Evolutionary conservation across 2,329 filamentous ascomycete genomes (phyloP), one percentile per base, ranked within the genome.

Genomic region (Phaeosphaeria sp.): DNA sequence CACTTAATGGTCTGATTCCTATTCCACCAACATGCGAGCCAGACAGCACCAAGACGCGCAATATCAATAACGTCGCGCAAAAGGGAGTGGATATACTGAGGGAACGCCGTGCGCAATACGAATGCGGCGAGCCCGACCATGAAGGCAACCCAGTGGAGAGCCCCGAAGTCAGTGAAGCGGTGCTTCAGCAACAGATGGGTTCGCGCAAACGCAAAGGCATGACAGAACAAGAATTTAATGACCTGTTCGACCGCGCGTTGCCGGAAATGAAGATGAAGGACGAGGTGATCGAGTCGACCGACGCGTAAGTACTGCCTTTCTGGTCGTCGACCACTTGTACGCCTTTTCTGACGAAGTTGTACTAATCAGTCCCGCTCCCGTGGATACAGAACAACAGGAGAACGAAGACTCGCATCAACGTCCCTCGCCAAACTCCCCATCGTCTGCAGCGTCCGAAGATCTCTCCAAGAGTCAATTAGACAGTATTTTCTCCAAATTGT

Each of bases 381-480:
- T 86, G 77, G 83, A 89, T 81, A 87, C 87, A 94, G 91, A 92
- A 82, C 85, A 83, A 78, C 83, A 85, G 85, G 80, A 80, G 81
- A 78, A 82, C 84, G 80, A 83, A 81, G 81, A 78, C 87, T 97
- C 84, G 87, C 88, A 80, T 94, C 90, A 81, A 90, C 86, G 83
- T 96, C 92, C 84, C 90, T 96, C 89, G 90, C 93, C 85, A 87
- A 90, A 79, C 85, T 98, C 90, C 87, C 93, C 82, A 84, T 97
- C 90, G 76, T 81, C 82, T 97, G 92, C 80, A 87, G 90, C 79
- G 71, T 92, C 89, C 87, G 87, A 78, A 85, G 91, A 82, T 91
- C 89, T 79, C 79, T 93, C 87, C 84, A 89, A 81, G 87, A 89
- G 85, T 86, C 90, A 78, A 72, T 95, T 90, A 91, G 89, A 86